Base-by-base conservation (phyloP, 768 basidiomycete species). In the Cystofilobasidium ferigula region DNA sequence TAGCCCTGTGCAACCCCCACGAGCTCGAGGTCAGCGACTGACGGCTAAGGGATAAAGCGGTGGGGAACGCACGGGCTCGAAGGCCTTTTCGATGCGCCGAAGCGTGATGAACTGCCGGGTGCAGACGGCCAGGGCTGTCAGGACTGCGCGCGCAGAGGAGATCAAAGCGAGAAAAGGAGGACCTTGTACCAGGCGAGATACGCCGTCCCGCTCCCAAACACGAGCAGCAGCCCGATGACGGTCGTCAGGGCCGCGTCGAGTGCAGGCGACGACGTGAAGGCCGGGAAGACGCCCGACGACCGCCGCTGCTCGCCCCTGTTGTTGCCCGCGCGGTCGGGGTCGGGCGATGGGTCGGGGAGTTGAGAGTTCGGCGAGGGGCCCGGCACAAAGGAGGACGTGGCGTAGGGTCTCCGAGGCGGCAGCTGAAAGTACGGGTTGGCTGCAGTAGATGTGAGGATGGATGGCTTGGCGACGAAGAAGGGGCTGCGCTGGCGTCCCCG, bases 101-200 rank as follows among this genome's bases (percentile, higher is more conserved):
- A 57, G 28, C 48, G 14, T 64, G 51, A 70, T 68, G 53, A 51
- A 51, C 45, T 62, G 45, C 18, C 5, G 30, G 51, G 38, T n/a
- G n/a, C n/a, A n/a, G 36, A 7, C 20, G 10, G 34, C 20, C 30
- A 40, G 40, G 32, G 14, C 34, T 8, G 24, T 34, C 24, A n/a
- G 35, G 28, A 13, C 22, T 3, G 35, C 34, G 32, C 30, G 42
- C 24, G 18, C 20, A 62, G 63, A 65, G 61, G 32, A 40, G 67
- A 53, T 22, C 18, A 20, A 20, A 30, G 38, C 12, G 26, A 10
- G 24, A 56, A 58, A 60, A 53, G 64, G 68, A 74, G 64, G 70
- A 86, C 89, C 76, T 91, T 90, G 78, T 92, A 91, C 86, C 84
- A 89, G 34, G 79, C 78, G 61, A 88, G 76, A 75, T 89, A 89